Percentiles rank a stretch among this genome's conserved stretches.
Conservation (phyloP, 495 filamentous ascomycete genomes). For the Annulohypoxylon nitens region DNA sequence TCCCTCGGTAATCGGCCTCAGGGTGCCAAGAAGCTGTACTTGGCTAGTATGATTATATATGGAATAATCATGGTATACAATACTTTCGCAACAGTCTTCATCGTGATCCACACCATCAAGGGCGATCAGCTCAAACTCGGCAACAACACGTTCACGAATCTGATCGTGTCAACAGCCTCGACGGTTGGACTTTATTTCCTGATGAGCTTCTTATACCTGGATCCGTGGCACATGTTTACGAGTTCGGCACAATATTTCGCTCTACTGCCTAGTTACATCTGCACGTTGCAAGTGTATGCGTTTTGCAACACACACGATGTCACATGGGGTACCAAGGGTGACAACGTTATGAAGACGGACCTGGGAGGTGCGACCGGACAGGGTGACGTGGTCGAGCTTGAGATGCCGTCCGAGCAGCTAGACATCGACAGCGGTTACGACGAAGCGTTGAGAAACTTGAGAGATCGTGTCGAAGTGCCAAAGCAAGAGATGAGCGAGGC, state of each 20-base stretch:
- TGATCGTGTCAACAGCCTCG: constrained; percentile 88
- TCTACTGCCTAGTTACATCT: constrained; percentile 93
- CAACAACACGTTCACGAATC: constrained; percentile 91
- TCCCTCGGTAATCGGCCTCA: constrained; percentile 99
- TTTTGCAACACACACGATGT: constrained; percentile 99
- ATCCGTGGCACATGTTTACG: constrained; percentile 99
- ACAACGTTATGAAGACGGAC: constrained; percentile 93
- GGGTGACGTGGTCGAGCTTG: constrained; percentile 81
- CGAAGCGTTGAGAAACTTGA: constrained; percentile 93
- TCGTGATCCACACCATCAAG: constrained; percentile 81
- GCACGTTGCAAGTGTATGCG: constrained; percentile 96
- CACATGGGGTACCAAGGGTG: constrained; percentile 98
- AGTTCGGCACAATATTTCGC: constrained; percentile 93
- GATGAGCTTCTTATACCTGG: constrained; percentile 94
- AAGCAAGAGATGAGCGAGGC: constrained; percentile 71
- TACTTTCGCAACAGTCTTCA: constrained; percentile 86
- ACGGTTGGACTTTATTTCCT: constrained; percentile 96
- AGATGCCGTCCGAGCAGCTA: constrained; percentile 97
- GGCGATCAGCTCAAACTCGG: constrained; percentile 72
- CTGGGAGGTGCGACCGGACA: constrained; percentile 84
- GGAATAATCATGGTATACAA: constrained; percentile 96
- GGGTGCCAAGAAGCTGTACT: constrained; percentile 92
- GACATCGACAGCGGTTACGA: constrained; percentile 99
- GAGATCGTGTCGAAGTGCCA: constrained; percentile 89
- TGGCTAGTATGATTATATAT: constrained; percentile 88